Base-by-base conservation (phyloP, 176 grass and related monocot species). In the Elaeis guineensis region DNA sequence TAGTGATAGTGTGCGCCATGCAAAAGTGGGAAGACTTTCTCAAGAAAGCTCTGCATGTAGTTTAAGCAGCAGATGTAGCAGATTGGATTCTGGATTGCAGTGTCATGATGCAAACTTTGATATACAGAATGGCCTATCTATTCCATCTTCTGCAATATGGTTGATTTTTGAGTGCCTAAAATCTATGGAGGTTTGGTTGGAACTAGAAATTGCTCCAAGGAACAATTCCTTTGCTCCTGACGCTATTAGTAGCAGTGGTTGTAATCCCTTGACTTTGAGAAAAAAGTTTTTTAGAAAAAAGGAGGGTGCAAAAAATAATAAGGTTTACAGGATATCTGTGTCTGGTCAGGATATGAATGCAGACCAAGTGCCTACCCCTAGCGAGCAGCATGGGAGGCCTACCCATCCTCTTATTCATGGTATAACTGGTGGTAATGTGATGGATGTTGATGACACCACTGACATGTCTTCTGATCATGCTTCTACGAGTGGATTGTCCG, bases 11-110 rank as follows among this genome's bases (percentile, higher is more conserved):
- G 85, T 89, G 22, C 79, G 82, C 62, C 77, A 86, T 81, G 82
- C 94, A 63, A 99, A 99, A 86, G 82, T 99, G 19, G 94, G 84
- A 59, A 93, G 88, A 77, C 75, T 89, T 62, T 86, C 85, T 63
- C 70, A 77, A 39, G 77, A 83, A 64, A 88, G 65, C 64, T 70
- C 57, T 24, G 69, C 60, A 35, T 70, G 59, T 63, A 73, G 51
- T 69, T 62, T 55, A 72, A 78, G 75, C 49, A 74, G 55, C 19
- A 66, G 68, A 57, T 72, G 49, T 19, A 79, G 25, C 55, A 60
- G 52, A 69, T 61, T 32, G 21, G 72, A 54, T 30, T 64, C 29
- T 67, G 77, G 25, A 49, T 56, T 69, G 56, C 61, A 81, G 55
- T 22, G 50, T 52, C 44, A 32, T 1, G 35, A 61, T 57, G 71